Base-by-base conservation (phyloP, 805 yeast species). In the Spathaspora passalidarum region DNA sequence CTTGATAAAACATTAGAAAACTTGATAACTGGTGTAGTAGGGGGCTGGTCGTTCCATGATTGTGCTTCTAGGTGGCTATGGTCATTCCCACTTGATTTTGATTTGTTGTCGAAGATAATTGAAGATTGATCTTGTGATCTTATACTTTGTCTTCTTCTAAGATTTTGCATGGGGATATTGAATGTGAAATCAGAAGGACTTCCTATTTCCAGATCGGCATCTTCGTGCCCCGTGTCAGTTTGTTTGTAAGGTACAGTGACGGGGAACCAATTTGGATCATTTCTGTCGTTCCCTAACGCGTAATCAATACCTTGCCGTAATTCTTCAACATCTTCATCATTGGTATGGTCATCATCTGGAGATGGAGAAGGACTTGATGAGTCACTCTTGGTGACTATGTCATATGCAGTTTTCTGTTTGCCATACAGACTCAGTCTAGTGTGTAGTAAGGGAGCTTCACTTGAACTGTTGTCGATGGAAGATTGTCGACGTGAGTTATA, bases 251-350 rank as follows among this genome's bases (percentile, higher is more conserved):
- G 43, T 20, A 41, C 45, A 6, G 40, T 16, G 2, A 42, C 47
- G 3, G 72, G 72, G 32, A 66, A 59, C 72, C 72, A 66, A 36
- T 61, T 56, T 10, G 62, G 55, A 7, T 42, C 55, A 5, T 52
- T 48, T 5, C 52, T 52, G 11, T 52, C 43, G 3, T 59, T 51
- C 5, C 73, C 73, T n/a, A 68, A 54, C 3, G 73, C 73, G 46
- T 62, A 60, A 25, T 55, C 56, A 9, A 68, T 50, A 1, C 72
- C 71, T 46, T 65, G 66, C 41, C 55, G 56, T 23, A 68, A 50
- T 26, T 68, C 69, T 32, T 60, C 60, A 23, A 65, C 52, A 45
- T 66, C 69, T 36, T 56, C 56, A n/a, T 53, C 56, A 11, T 56
- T 4, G 32, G 32, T n/a, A n/a, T 26, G 10, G n/a, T 54, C 2